These are phyloP conservation scores for Neoconidiobolus thromboides DNA, from an alignment of 371 early-diverging fungal genomes.

Conservation along the genomic window DNA sequence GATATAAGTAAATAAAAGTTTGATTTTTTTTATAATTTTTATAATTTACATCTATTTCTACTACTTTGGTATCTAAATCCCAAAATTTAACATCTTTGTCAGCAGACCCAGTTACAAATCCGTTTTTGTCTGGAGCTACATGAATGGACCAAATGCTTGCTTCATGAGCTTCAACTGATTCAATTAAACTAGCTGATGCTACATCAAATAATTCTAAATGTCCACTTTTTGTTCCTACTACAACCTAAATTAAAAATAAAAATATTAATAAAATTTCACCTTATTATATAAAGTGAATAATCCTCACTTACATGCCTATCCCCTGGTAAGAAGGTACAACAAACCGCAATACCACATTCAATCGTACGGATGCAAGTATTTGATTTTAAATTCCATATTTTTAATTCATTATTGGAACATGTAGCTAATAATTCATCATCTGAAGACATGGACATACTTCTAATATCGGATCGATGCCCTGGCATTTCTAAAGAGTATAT, in stretches of 20 bases:
- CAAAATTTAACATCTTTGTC: slow-evolving; percentile 94
- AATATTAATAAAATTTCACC: no score
- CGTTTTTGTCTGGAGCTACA: slow-evolving; percentile 70
- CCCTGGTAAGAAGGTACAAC: slow-evolving; percentile 78
- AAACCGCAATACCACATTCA: slow-evolving; percentile 67
- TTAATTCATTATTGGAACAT: slow-evolving; percentile 55
- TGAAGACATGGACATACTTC: slow-evolving; percentile 60
- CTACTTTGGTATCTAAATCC: slow-evolving; percentile 52
- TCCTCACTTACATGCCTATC: slow-evolving; percentile 36
- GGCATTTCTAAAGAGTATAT: slow-evolving; percentile 49
- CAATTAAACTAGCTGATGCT: slow-evolving; percentile 53
- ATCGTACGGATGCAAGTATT: slow-evolving; percentile 66
- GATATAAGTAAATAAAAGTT: not conserved
- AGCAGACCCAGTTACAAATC: slow-evolving; percentile 77
- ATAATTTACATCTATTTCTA: no score
- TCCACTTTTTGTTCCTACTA: slow-evolving; percentile 84
- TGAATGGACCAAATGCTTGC: slow-evolving; percentile 74
- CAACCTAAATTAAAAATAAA: not conserved
- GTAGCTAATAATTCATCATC: slow-evolving; percentile 75
- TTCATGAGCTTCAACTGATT: slow-evolving; percentile 72
- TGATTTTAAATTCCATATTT: slow-evolving; percentile 76
- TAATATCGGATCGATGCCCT: slow-evolving; percentile 84
- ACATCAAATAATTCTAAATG: slow-evolving; percentile 74
- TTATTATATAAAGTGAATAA: no score
- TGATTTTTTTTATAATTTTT: no score